These are phyloP conservation scores for Pseudocohnilembus persalinus DNA, from an alignment of 169 alveolate genomes.

Conservation along the genomic window DNA sequence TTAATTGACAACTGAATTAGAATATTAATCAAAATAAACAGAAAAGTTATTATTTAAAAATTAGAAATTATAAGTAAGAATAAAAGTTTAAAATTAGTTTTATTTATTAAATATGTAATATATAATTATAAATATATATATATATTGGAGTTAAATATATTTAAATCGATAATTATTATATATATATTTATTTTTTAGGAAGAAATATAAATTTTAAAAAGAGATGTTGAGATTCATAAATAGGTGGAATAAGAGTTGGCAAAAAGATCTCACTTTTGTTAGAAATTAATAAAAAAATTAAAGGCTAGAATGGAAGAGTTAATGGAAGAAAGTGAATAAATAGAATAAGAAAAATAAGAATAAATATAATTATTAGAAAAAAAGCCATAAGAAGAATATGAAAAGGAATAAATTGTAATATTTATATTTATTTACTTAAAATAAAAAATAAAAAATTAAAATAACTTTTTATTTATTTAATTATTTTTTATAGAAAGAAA, in stretches of 20 bases:
- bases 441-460: not conserved
- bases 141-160: not conserved
- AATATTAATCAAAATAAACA: conserved; percentile 77
- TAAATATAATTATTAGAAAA: conserved; percentile 21
- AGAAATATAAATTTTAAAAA: conserved; percentile 61
- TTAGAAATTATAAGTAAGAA: conserved; percentile 50
- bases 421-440: not conserved
- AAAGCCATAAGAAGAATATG: conserved; percentile 24
- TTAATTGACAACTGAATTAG: conserved; percentile 81
- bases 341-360: conserved; percentile 19
- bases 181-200: conserved; percentile 15
- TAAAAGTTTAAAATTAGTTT: too few species aligned
- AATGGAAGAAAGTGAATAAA: conserved; percentile 43
- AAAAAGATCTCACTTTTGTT: conserved; percentile 75
- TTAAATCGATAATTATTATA: not conserved
- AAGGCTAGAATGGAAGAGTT: conserved; percentile 61
- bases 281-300: conserved; percentile 70
- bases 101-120: too few species aligned
- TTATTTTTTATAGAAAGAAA: conserved; percentile 4
- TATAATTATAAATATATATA: too few species aligned
- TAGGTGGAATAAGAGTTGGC: conserved; percentile 85
- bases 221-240: conserved; percentile 85
- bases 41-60: conserved; percentile 73
- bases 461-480: not conserved
- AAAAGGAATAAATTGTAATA: conserved; percentile 19